phyloP scores from a whole-genome alignment of 495 filamentous ascomycete species.

The Penicillium paradoxum region DNA sequence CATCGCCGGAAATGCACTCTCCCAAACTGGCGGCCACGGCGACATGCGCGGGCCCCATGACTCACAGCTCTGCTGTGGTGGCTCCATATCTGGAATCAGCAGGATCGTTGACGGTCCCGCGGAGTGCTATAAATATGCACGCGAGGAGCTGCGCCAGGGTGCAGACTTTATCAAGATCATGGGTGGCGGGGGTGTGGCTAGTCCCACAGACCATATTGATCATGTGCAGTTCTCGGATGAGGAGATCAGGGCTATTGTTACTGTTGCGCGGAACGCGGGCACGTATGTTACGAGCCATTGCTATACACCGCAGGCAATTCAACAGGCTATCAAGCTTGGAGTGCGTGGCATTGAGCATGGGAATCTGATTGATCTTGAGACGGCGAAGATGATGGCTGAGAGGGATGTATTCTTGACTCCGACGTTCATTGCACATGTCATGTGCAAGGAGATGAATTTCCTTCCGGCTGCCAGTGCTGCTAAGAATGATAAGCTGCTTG shows the following conservation, averaged over 20 bases:
- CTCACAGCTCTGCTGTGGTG: conserved; percentile 37
- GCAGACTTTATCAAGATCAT: conserved; percentile 57
- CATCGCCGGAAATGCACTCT: conserved; percentile 37
- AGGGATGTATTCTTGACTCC: conserved; percentile 46
- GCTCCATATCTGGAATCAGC: conserved; percentile 23
- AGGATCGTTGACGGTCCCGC: conserved; percentile 46
- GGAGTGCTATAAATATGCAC: conserved; percentile 41
- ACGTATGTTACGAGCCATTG: conserved; percentile 54
- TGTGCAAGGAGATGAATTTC: conserved; percentile 37
- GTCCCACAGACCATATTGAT: conserved; percentile 45
- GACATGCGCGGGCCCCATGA: conserved; percentile 36
- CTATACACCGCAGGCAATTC: conserved; percentile 47
- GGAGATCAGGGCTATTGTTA: conserved; percentile 48
- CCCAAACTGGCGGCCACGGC: conserved; percentile 52
- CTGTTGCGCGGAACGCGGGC: conserved; percentile 37
- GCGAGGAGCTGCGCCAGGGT: conserved; percentile 48
- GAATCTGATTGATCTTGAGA: conserved; percentile 47
- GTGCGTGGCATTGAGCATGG: conserved; percentile 54
- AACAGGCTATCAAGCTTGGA: conserved; percentile 49
- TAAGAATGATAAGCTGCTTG: conserved; percentile 47
- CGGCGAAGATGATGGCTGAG: conserved; percentile 43
- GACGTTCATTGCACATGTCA: conserved; percentile 49
- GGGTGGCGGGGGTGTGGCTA: conserved; percentile 49
- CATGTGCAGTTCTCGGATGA: conserved; percentile 49
- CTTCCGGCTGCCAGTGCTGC: conserved; percentile 32